phyloP scores from a whole-genome alignment of 768 basidiomycete species.

The Suillus subalutaceus region DNA sequence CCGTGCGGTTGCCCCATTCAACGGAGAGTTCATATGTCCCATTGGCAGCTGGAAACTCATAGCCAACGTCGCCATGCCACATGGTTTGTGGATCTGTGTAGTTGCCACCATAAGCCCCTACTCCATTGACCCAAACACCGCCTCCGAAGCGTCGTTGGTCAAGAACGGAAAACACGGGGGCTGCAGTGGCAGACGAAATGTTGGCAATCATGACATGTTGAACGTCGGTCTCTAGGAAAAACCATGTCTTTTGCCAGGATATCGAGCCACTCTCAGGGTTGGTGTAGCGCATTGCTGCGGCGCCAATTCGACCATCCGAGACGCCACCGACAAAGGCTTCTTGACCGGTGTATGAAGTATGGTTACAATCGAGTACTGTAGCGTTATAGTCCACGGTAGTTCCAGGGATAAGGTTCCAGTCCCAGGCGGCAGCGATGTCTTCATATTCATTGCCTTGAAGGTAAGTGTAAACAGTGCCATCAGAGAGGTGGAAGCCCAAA shows the following conservation, averaged over 20 bases:
- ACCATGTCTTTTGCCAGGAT: conserved; percentile 72
- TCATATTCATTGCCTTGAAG: conserved; percentile 69
- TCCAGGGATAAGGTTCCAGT: conserved; percentile 79
- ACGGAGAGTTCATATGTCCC: conserved; percentile 34
- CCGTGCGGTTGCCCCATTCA: conserved; percentile 51
- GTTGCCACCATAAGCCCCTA: conserved; percentile 8
- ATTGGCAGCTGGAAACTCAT: conserved; percentile 44
- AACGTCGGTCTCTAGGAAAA: conserved; percentile 66
- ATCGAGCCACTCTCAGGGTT: conserved; percentile 61
- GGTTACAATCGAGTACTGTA: conserved; percentile 53
- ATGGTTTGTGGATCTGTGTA: conserved; percentile 38
- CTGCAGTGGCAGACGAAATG: conserved; percentile 45
- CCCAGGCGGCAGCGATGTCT: conserved; percentile 72
- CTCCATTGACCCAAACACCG: conserved; percentile 46
- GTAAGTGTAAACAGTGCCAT: conserved; percentile 68
- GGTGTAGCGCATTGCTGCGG: conserved; percentile 66
- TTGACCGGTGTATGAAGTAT: conserved; percentile 45
- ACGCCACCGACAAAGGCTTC: conserved; percentile 68
- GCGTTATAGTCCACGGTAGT: conserved; percentile 66
- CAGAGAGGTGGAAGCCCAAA: conserved; percentile 69
- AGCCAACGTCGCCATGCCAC: conserved; percentile 73
- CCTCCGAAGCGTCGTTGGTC: conserved; percentile 60
- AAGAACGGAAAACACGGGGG: conserved; percentile 63
- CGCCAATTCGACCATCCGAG: conserved; percentile 57
- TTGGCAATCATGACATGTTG: conserved; percentile 65